Percentiles rank a stretch among this genome's conserved stretches.
Conservation (phyloP, 208 protist genomes). For the Leishmania mexicana region DNA sequence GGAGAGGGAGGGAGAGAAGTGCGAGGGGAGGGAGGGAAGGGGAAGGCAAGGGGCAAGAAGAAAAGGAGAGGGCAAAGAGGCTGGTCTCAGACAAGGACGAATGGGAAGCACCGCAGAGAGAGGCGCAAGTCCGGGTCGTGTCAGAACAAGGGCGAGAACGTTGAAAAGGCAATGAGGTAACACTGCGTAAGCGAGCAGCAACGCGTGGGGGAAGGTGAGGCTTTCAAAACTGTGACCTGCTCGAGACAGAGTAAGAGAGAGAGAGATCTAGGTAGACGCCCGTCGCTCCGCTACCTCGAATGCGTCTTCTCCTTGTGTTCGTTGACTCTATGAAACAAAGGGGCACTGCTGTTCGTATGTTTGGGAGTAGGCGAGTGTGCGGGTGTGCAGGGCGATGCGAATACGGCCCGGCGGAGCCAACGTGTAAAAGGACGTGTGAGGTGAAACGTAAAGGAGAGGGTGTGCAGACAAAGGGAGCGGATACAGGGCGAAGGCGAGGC, state of each 20-base stretch:
- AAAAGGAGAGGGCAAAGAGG: not conserved
- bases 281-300: not conserved
- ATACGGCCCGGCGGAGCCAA: not conserved
- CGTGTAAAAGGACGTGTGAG: not conserved
- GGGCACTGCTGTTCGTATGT: not conserved
- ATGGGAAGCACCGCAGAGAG: not conserved
- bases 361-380: not conserved
- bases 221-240: not conserved
- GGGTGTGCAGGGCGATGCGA: not conserved
- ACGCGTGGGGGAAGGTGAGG: too few species aligned
- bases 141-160: not conserved
- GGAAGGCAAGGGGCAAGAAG: too few species aligned
- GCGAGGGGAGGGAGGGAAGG: too few species aligned
- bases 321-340: conserved; percentile 5
- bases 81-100: not conserved
- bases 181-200: not conserved
- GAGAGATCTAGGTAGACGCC: not conserved
- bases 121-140: not conserved
- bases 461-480: not conserved
- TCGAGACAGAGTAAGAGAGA: not conserved
- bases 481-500: not conserved
- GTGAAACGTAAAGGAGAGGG: not conserved
- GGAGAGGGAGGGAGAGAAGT: too few species aligned
- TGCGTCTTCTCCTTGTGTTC: conserved; percentile 1
- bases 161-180: not conserved